Evolutionary conservation across 129 eudicot genomes (phyloP).

Genomic region (Arctium lappa): DNA sequence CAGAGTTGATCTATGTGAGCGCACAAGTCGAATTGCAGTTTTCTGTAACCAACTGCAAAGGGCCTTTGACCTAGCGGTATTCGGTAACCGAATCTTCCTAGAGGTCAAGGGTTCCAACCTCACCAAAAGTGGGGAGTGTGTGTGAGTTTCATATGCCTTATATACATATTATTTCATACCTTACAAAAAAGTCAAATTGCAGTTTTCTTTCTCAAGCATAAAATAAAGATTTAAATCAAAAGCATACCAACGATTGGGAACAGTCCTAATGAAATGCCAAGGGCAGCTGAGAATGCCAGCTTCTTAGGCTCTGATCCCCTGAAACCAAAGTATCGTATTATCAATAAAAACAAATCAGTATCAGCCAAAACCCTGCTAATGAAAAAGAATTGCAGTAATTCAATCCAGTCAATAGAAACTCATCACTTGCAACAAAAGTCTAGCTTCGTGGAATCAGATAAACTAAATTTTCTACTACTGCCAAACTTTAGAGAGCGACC

Average conservation of each 20-base stretch:
- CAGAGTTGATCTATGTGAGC: neutral
- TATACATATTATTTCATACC: too few relatives aligned
- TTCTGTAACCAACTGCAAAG: neutral
- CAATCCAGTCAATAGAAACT: neutral
- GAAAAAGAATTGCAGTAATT: neutral
- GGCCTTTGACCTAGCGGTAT: neutral
- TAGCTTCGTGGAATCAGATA: too few relatives aligned
- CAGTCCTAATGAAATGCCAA: constrained; percentile 76
- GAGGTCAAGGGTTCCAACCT: neutral
- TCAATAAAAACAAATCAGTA: constrained; percentile 5
- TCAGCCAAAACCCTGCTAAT: neutral
- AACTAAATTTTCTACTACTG: too few relatives aligned
- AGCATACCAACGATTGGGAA: constrained; percentile 87
- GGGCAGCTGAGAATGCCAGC: constrained; percentile 81
- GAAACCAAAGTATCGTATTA: neutral
- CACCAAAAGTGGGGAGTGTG: neutral
- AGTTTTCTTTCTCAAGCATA: neutral
- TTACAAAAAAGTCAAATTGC: neutral
- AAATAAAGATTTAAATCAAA: neutral
- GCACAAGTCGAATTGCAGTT: neutral
- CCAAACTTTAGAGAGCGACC: too few relatives aligned
- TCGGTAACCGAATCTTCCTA: neutral
- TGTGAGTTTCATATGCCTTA: neutral
- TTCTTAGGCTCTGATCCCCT: constrained; percentile 98
- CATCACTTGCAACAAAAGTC: neutral